Evolutionary conservation across 768 basidiomycete species (phyloP).

Genomic region (Naganishia antarctica): DNA sequence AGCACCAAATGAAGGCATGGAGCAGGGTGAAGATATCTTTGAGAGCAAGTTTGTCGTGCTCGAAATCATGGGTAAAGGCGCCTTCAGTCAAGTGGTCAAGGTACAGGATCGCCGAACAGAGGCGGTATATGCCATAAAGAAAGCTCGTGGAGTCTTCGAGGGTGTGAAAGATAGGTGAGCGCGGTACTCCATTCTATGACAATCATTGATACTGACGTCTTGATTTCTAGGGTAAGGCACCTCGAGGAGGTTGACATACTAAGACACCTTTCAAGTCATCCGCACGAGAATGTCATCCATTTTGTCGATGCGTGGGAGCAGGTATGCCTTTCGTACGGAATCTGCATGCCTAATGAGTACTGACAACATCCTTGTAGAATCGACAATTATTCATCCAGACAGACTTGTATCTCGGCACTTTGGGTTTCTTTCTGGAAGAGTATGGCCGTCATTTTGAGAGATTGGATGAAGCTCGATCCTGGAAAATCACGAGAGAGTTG

Average conservation of each 20-base stretch:
- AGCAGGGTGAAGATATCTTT: slow-evolving; percentile 51
- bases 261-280: slow-evolving; percentile 59
- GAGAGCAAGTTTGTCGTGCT: slow-evolving; percentile 74
- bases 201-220: not conserved
- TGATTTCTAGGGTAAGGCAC: slow-evolving; percentile 56
- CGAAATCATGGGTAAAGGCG: slow-evolving; percentile 79
- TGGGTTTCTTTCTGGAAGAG: slow-evolving; percentile 83
- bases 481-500: slow-evolving; percentile 91
- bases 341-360: not conserved
- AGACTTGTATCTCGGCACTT: slow-evolving; percentile 78
- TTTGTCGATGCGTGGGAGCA: slow-evolving; percentile 98
- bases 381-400: slow-evolving; percentile 79
- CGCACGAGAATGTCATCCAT: slow-evolving; percentile 66
- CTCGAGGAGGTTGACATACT: slow-evolving; percentile 92
- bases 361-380: slow-evolving; percentile 23
- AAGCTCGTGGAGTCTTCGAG: slow-evolving; percentile 78
- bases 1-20: slow-evolving; percentile 50
- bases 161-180: slow-evolving; percentile 82
- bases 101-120: slow-evolving; percentile 47
- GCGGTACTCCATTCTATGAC: too few relatives aligned
- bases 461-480: slow-evolving; percentile 85
- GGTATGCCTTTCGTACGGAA: slow-evolving; percentile 52
- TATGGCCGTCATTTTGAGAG: slow-evolving; percentile 74
- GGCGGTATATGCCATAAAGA: slow-evolving; percentile 76
- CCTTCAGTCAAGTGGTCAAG: slow-evolving; percentile 89